phyloP scores from a whole-genome alignment of 2,329 filamentous ascomycete genomes.

The Akanthomyces muscarius region DNA sequence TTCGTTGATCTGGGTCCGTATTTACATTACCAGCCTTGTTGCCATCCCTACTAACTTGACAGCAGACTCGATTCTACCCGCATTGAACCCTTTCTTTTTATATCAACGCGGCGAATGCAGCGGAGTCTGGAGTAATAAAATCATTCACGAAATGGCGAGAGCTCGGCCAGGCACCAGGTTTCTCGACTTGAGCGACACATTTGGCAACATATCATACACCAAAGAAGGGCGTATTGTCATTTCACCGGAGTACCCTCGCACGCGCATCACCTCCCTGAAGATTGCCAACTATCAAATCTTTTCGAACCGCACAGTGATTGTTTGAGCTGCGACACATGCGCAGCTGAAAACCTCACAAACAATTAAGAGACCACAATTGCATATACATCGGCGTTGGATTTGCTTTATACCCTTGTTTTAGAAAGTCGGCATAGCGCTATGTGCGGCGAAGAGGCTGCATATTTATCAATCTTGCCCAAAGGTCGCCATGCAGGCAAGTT shows the following conservation, averaged over 20 bases:
- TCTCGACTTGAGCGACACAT: constrained; percentile 59
- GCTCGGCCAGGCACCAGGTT: constrained; percentile 57
- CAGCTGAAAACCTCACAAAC: background rate
- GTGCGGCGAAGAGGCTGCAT: background rate
- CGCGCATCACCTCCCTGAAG: constrained; percentile 52
- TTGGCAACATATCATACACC: constrained; percentile 55
- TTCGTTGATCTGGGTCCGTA: constrained; percentile 66
- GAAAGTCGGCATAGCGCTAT: background rate
- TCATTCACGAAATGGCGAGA: constrained; percentile 56
- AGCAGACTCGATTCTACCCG: constrained; percentile 63
- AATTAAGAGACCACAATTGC: background rate
- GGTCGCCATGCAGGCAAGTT: background rate
- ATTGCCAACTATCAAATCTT: constrained; percentile 54
- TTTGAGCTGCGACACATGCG: constrained; percentile 23
- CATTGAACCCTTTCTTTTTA: constrained; percentile 69
- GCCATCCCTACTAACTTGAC: constrained; percentile 19
- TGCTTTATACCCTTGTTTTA: background rate
- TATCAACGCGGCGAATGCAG: constrained; percentile 57
- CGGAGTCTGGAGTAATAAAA: constrained; percentile 68
- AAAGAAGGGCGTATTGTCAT: constrained; percentile 58
- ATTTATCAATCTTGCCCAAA: background rate
- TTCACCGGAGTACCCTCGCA: constrained; percentile 51
- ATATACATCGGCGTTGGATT: constrained; percentile 10
- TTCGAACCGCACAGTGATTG: constrained; percentile 34
- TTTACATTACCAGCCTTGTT: background rate